Percentiles rank a stretch among this genome's conserved stretches.
These are phyloP conservation scores for Kodamaea plutei DNA, from an alignment of 1,139 yeast species.

Conservation along the genomic window DNA sequence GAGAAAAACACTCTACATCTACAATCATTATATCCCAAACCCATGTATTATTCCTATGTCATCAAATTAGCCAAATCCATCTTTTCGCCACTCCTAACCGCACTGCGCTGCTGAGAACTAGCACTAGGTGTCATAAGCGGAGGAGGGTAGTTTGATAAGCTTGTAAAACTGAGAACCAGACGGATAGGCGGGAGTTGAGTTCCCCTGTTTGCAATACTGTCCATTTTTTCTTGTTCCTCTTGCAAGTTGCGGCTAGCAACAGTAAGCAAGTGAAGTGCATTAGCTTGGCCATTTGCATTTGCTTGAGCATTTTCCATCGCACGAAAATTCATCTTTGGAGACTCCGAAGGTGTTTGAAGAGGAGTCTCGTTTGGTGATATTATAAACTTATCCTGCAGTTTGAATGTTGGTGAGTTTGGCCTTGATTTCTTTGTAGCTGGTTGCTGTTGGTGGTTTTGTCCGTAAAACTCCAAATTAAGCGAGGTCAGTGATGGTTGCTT, in stretches of 20 bases:
- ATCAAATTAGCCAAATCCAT: slow-evolving; percentile 16
- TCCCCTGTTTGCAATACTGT: slow-evolving; percentile 38
- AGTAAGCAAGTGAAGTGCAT: slow-evolving; percentile 17
- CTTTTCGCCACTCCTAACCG: slow-evolving; percentile 8
- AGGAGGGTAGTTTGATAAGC: slow-evolving; percentile 11
- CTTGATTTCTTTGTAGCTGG: slow-evolving; percentile 32
- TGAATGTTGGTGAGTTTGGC: slow-evolving; percentile 36
- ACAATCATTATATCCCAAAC: too few species aligned
- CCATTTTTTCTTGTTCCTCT: slow-evolving; percentile 13
- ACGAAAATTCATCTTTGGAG: slow-evolving; percentile 29
- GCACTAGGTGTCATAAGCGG: slow-evolving; percentile 9
- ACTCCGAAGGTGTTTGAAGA: slow-evolving; percentile 41
- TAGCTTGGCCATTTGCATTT: too few species aligned
- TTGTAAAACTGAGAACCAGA: slow-evolving; percentile 33
- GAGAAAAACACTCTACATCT: too few species aligned
- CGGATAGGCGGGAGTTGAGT: slow-evolving; percentile 44
- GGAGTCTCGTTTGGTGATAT: slow-evolving; percentile 40
- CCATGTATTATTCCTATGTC: too few species aligned
- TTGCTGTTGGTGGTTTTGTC: too few species aligned
- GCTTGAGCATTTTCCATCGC: slow-evolving; percentile 1
- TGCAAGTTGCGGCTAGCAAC: slow-evolving; percentile 22
- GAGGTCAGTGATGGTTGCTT: slow-evolving; percentile 25
- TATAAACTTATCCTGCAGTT: slow-evolving; percentile 1
- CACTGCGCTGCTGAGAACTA: slow-evolving; percentile 4
- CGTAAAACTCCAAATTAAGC: slow-evolving; percentile 28